These are phyloP conservation scores for Cyamopsis tetragonoloba DNA, from an alignment of 306 rosid species.

Conservation along the genomic window DNA sequence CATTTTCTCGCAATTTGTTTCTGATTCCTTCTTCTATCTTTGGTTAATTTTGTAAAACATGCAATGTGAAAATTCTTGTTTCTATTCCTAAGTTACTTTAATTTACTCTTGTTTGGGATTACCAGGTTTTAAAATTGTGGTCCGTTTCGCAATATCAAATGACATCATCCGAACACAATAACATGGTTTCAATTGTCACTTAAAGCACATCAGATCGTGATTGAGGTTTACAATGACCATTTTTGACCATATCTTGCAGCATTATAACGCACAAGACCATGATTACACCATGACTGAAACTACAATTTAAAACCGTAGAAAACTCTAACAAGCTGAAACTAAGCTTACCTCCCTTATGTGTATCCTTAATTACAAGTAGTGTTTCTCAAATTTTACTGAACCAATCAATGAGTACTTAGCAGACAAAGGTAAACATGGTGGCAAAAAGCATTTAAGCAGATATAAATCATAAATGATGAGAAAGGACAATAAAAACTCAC, in stretches of 20 bases:
- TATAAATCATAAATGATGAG: not conserved
- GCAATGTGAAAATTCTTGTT: not conserved
- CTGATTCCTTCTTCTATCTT: not conserved
- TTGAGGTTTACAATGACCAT: too few species aligned
- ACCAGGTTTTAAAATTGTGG: too few species aligned
- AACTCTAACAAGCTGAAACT: not conserved
- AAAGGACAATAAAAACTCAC: conserved; percentile 59
- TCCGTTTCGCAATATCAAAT: too few species aligned
- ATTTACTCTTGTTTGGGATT: not conserved
- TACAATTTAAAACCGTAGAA: too few species aligned
- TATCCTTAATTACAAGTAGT: not conserved
- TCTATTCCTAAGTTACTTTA: not conserved
- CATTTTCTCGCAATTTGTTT: not conserved
- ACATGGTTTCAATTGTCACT: too few species aligned
- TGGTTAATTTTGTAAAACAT: not conserved
- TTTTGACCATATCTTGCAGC: too few species aligned
- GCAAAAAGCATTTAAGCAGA: not conserved
- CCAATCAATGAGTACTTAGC: not conserved
- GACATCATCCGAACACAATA: too few species aligned
- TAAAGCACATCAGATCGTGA: too few species aligned
- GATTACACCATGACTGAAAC: too few species aligned
- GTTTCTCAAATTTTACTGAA: not conserved
- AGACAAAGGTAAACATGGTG: not conserved
- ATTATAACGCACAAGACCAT: too few species aligned
- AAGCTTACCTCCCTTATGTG: not conserved